phyloP scores from a whole-genome alignment of 306 rosid genomes.

The Vigna mungo region DNA sequence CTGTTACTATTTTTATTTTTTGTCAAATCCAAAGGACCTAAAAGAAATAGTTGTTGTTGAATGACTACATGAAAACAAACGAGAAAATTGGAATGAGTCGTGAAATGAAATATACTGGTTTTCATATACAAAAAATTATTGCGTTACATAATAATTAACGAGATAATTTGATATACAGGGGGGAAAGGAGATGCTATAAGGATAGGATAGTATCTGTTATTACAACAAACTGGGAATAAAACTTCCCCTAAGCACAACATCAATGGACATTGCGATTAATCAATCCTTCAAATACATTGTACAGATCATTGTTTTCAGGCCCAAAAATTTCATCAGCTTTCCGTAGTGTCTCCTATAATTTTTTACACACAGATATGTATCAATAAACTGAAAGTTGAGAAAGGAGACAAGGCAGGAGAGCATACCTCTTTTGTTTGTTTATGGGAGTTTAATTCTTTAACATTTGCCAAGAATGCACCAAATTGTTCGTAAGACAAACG shows the following conservation, averaged over 20 bases:
- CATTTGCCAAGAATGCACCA: slow-evolving; percentile 91
- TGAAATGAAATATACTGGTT: slow-evolving; percentile 38
- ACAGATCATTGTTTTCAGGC: slow-evolving; percentile 87
- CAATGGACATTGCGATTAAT: slow-evolving; percentile 80
- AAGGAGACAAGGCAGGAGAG: slow-evolving; percentile 10
- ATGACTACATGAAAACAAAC: not conserved
- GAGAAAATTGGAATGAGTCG: slow-evolving; percentile 17
- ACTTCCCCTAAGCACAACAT: slow-evolving; percentile 34
- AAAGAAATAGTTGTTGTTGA: not conserved
- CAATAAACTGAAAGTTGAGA: not conserved
- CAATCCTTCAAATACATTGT: slow-evolving; percentile 83
- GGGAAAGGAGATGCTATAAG: slow-evolving; percentile 19
- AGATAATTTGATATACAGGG: slow-evolving; percentile 36
- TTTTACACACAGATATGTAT: not conserved
- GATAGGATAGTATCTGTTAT: not conserved
- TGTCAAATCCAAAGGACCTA: no score
- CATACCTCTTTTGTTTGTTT: slow-evolving; percentile 91
- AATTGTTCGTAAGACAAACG: slow-evolving; percentile 97
- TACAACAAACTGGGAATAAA: slow-evolving; percentile 44
- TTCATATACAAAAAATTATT: slow-evolving; percentile 48
- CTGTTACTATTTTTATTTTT: no score
- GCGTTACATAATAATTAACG: slow-evolving; percentile 37
- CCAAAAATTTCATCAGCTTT: slow-evolving; percentile 94
- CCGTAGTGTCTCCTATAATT: slow-evolving; percentile 79
- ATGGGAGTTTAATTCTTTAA: slow-evolving; percentile 91